A percentile compares a stretch with the other conserved stretches of the same genome.
These are phyloP conservation scores for Smallanthus sonchifolius DNA, from an alignment of 129 eudicot species.

Conservation along the genomic window DNA sequence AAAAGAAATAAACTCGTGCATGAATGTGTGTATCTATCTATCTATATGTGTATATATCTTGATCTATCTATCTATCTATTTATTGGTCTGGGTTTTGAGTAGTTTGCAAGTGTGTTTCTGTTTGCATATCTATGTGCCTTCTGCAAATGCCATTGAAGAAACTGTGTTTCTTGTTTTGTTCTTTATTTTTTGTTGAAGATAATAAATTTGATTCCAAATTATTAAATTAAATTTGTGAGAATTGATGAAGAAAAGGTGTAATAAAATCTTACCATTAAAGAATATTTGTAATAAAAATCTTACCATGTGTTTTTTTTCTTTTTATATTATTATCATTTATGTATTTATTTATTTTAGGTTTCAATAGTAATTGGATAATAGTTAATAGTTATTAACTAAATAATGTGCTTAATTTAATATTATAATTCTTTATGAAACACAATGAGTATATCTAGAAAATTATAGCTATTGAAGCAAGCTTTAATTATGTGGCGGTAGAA, in stretches of 20 bases:
- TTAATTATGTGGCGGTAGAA: slow-evolving; percentile 7
- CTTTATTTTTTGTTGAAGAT: neutral
- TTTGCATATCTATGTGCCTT: neutral
- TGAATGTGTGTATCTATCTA: too few relatives aligned
- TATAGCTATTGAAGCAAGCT: slow-evolving; percentile 27
- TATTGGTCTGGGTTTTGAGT: neutral
- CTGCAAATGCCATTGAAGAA: slow-evolving; percentile 5
- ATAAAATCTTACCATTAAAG: neutral
- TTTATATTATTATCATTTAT: too few relatives aligned
- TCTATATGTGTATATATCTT: neutral
- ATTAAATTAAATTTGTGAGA: neutral
- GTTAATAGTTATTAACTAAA: neutral
- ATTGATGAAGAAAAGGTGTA: neutral
- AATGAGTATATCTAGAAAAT: slow-evolving; percentile 23
- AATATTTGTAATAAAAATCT: slow-evolving; percentile 36
- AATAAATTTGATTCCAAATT: neutral
- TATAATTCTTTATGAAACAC: neutral
- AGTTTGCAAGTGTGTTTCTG: neutral
- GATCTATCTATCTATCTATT: neutral
- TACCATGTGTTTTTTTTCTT: too few relatives aligned
- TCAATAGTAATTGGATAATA: neutral
- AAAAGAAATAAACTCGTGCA: neutral
- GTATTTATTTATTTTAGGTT: neutral
- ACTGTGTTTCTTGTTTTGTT: neutral
- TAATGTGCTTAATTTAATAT: neutral